These are phyloP conservation scores for Fulvia fulva DNA, from an alignment of 2,329 filamentous ascomycete genomes.

Conservation along the genomic window DNA sequence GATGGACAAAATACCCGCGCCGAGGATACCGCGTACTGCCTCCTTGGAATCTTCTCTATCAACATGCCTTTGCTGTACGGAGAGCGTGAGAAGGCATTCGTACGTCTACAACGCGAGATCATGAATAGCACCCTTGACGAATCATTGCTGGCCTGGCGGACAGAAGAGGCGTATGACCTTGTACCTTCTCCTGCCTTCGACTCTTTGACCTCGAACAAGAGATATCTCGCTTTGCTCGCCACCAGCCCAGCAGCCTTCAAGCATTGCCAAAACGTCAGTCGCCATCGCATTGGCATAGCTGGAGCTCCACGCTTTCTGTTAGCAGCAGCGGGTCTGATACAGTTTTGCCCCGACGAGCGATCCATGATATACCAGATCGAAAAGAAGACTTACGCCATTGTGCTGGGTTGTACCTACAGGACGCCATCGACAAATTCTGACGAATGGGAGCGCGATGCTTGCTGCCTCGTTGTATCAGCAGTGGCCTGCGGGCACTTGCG, in stretches of 20 bases:
- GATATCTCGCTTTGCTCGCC: neutral
- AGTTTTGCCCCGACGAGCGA: neutral
- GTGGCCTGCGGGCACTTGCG: neutral
- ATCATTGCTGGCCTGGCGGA: neutral
- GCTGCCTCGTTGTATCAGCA: neutral
- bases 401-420: neutral
- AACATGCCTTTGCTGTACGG: constrained; percentile 32
- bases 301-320: neutral
- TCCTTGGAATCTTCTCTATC: constrained; percentile 43
- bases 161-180: neutral
- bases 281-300: neutral
- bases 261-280: neutral
- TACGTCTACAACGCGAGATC: neutral
- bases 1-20: constrained; percentile 9
- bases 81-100: neutral
- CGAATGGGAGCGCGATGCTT: neutral
- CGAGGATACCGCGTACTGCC: constrained; percentile 45
- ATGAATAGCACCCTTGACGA: neutral
- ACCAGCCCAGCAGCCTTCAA: neutral
- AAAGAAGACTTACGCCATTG: neutral
- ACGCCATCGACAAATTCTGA: neutral
- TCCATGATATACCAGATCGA: neutral
- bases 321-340: neutral
- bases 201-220: neutral
- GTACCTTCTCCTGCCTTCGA: neutral